Evolutionary conservation across 2,329 filamentous ascomycete species (phyloP).

Genomic region (Fragosphaeria purpurea): DNA sequence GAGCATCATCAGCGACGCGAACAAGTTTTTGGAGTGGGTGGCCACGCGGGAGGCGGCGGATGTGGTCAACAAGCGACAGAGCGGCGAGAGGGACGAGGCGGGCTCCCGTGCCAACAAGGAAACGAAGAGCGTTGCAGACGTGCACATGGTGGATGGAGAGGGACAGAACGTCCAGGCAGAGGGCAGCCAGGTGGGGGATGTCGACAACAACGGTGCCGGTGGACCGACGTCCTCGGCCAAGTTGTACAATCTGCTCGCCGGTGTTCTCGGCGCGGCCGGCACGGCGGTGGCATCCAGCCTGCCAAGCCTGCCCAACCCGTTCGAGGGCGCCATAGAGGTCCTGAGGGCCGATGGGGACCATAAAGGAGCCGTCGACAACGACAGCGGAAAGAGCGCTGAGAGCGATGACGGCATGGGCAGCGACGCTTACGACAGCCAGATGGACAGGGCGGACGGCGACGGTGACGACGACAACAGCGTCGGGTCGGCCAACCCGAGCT

Average conservation of each 20-base stretch:
- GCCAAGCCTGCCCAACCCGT: conserved; percentile 16
- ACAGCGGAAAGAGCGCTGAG: no score
- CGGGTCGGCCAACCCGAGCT: no score
- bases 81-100: conserved; percentile 12
- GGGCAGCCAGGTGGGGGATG: background rate
- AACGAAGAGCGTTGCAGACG: conserved; percentile 9
- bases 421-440: no score
- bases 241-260: conserved; percentile 46
- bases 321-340: conserved; percentile 12
- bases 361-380: no score
- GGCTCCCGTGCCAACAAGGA: conserved; percentile 16
- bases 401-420: no score
- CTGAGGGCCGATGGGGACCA: conserved; percentile 3
- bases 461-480: background rate
- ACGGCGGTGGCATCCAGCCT: conserved; percentile 33
- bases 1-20: conserved; percentile 68
- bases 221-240: conserved; percentile 22
- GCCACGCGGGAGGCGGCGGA: conserved; percentile 22
- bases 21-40: conserved; percentile 73
- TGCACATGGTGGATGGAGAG: background rate
- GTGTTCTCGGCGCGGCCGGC: conserved; percentile 40
- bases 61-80: conserved; percentile 2
- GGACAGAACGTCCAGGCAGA: background rate
- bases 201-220: background rate
- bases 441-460: background rate